phyloP scores from a whole-genome alignment of 2,329 filamentous ascomycete species.

The Xylaria sp. region DNA sequence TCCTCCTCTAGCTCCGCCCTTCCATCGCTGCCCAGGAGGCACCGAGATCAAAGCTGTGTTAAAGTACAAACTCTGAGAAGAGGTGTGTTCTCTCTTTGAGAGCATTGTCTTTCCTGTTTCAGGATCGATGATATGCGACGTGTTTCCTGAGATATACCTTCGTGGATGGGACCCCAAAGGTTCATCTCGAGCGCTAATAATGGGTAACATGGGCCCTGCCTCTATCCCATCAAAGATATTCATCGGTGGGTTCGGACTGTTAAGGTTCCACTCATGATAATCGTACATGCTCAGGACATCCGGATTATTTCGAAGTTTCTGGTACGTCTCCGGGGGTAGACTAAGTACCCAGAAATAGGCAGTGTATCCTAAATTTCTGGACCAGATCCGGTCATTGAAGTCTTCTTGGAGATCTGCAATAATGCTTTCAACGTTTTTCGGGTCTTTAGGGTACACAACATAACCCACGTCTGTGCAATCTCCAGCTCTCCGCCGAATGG shows the following conservation, averaged over 20 bases:
- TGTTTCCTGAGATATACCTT: background rate
- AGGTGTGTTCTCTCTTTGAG: background rate
- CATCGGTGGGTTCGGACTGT: background rate
- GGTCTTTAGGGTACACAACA: conserved; percentile 5
- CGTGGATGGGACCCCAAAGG: too few species aligned
- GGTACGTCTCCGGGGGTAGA: background rate
- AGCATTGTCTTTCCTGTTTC: background rate
- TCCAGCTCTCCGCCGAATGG: background rate
- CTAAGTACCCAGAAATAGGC: conserved; percentile 14
- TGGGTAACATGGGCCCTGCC: background rate
- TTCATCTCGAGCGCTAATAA: background rate
- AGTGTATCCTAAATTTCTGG: background rate
- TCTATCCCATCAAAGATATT: too few species aligned
- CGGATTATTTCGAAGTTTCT: background rate
- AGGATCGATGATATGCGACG: background rate
- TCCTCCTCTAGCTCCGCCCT: background rate
- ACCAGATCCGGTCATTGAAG: background rate
- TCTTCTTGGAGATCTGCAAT: background rate
- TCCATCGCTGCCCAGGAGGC: conserved; percentile 8
- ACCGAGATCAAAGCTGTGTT: conserved; percentile 11
- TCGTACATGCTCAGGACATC: conserved; percentile 7
- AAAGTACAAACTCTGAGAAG: background rate
- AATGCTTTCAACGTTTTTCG: background rate
- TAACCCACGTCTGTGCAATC: background rate
- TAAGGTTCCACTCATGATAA: conserved; percentile 10